Percentiles rank a stretch among this genome's conserved stretches.
These are phyloP conservation scores for Imleria badia DNA, from an alignment of 768 basidiomycete genomes.

Conservation along the genomic window DNA sequence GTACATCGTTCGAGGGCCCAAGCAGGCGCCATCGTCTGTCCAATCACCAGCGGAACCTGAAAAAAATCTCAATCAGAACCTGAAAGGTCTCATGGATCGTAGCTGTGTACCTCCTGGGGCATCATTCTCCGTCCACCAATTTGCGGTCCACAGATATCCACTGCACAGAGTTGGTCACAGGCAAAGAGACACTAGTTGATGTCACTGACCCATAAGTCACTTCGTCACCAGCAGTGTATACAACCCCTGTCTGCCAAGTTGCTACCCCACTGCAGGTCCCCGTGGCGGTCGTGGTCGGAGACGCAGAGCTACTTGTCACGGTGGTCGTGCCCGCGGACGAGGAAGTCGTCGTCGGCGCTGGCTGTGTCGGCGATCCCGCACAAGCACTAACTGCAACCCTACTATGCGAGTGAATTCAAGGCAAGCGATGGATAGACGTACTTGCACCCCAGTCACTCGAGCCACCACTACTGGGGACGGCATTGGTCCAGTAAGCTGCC, in stretches of 20 bases:
- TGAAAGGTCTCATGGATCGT: background rate
- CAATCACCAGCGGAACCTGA: constrained; percentile 53
- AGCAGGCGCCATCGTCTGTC: constrained; percentile 57
- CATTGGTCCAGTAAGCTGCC: constrained; percentile 61
- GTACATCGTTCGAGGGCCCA: background rate
- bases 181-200: background rate
- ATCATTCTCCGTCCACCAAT: constrained; percentile 64
- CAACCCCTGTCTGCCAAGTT: constrained; percentile 45
- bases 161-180: constrained; percentile 6
- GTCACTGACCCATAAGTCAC: constrained; percentile 49
- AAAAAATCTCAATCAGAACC: background rate
- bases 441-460: constrained; percentile 66
- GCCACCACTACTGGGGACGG: constrained; percentile 45
- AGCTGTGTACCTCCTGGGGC: constrained; percentile 40
- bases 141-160: constrained; percentile 45
- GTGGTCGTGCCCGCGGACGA: constrained; percentile 10
- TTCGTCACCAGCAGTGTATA: constrained; percentile 52
- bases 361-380: constrained; percentile 7
- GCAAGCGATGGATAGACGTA: constrained; percentile 31
- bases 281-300: constrained; percentile 22
- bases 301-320: constrained; percentile 10
- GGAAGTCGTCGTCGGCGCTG: constrained; percentile 17
- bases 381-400: constrained; percentile 23
- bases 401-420: background rate
- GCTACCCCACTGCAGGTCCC: constrained; percentile 48